These are phyloP conservation scores for Tylopilus felleus DNA, from an alignment of 768 basidiomycete species.

Conservation along the genomic window DNA sequence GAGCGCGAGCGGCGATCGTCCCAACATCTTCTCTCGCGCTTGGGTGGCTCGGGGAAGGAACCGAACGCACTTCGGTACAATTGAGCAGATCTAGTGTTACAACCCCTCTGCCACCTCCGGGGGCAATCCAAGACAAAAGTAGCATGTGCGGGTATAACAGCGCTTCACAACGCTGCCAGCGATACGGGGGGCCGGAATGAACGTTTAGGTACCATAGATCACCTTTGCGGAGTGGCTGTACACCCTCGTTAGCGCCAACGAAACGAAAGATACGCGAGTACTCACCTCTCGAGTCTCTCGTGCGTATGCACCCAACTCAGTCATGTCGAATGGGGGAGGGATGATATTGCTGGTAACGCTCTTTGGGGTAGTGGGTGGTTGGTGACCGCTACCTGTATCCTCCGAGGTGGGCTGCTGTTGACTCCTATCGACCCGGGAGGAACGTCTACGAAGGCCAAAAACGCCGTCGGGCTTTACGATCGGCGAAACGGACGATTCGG, in stretches of 20 bases:
- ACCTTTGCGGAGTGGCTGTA: slow-evolving; percentile 83
- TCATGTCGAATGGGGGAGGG: slow-evolving; percentile 46
- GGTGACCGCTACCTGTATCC: slow-evolving; percentile 4
- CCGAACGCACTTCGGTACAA: slow-evolving; percentile 81
- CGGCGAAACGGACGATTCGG: slow-evolving; percentile 40
- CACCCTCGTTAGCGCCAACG: slow-evolving; percentile 6
- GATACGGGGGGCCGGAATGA: slow-evolving; percentile 73
- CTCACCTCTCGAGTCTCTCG: slow-evolving; percentile 45
- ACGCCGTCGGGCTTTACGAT: slow-evolving; percentile 27
- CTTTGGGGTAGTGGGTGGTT: slow-evolving; percentile 25
- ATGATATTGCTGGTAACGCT: slow-evolving; percentile 33
- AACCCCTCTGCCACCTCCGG: slow-evolving; percentile 78
- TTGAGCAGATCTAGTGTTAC: slow-evolving; percentile 85
- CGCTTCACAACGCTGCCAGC: slow-evolving; percentile 80
- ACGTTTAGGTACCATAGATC: slow-evolving; percentile 92
- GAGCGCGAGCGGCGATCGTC: slow-evolving; percentile 70
- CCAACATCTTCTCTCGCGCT: slow-evolving; percentile 84
- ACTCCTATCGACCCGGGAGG: slow-evolving; percentile 24
- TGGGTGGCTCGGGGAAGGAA: slow-evolving; percentile 78
- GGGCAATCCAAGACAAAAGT: slow-evolving; percentile 82
- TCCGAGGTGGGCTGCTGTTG: slow-evolving; percentile 15
- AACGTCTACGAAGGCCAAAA: slow-evolving; percentile 35
- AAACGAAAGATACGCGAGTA: not conserved
- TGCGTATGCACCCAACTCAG: slow-evolving; percentile 43
- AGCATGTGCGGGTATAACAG: slow-evolving; percentile 82